Conservation (phyloP, 2,329 filamentous ascomycete genomes). For the Fusarium musae region DNA sequence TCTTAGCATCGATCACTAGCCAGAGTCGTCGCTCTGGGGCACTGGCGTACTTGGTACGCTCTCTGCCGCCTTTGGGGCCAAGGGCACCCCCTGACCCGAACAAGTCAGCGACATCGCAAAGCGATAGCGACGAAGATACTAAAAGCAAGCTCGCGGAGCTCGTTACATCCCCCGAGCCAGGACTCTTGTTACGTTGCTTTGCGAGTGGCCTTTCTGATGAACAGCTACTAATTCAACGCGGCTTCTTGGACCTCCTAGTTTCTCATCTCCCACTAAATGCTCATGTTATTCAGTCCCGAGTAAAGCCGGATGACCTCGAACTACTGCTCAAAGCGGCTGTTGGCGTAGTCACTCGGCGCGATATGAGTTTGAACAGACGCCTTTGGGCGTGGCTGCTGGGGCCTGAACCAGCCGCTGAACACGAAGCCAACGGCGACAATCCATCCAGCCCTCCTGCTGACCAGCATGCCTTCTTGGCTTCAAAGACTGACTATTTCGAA, state of each 20-base stretch:
- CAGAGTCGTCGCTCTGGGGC: slow-evolving; percentile 85
- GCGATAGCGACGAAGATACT: slow-evolving; percentile 46
- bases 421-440: slow-evolving; percentile 60
- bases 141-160: slow-evolving; percentile 67
- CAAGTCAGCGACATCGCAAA: slow-evolving; percentile 21
- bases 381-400: slow-evolving; percentile 98
- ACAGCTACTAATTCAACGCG: slow-evolving; percentile 90
- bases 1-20: slow-evolving; percentile 91
- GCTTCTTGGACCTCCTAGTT: slow-evolving; percentile 92
- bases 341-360: slow-evolving; percentile 87
- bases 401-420: slow-evolving; percentile 69
- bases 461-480: slow-evolving; percentile 59
- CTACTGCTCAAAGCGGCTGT: slow-evolving; percentile 83
- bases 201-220: slow-evolving; percentile 88
- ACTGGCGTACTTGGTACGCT: slow-evolving; percentile 84
- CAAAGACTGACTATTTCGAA: slow-evolving; percentile 84
- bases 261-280: slow-evolving; percentile 89
- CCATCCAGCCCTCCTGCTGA: slow-evolving; percentile 56
- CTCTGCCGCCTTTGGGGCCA: slow-evolving; percentile 67
- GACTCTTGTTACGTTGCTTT: slow-evolving; percentile 89
- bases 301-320: slow-evolving; percentile 81
- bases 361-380: slow-evolving; percentile 95
- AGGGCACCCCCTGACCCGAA: slow-evolving; percentile 1
- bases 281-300: slow-evolving; percentile 78
- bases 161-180: slow-evolving; percentile 90